Evolutionary conservation across 306 rosid genomes (phyloP), one percentile per base, ranked within the genome.

Genomic region (Lotus japonicus): DNA sequence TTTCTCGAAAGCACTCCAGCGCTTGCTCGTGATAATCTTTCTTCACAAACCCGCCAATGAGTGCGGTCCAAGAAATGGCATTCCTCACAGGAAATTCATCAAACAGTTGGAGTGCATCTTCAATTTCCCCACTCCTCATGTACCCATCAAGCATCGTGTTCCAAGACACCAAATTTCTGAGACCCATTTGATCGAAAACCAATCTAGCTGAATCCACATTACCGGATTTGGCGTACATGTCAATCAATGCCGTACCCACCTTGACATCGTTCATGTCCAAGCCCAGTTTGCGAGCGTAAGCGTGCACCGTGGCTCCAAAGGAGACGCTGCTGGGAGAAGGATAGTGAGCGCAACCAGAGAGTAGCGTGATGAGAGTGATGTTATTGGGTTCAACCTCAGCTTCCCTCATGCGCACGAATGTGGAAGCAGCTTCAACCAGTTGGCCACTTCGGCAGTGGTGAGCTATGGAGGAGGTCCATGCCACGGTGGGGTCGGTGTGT

Each of bases 391-490:
- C 85, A 11, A 86, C 77, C 0, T 68, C 78, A 13, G 97, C 80
- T 50, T 71, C 81, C 71, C 87, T 78, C 95, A 92, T 92, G 28
- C 67, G 80, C 8, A 44, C 39, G 54, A 89, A 89, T 21, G 76
- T 68, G n/a, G 81, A 59, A 53, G 80, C 87, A 12, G 95, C 98
- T 77, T 89, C 81, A n/a, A 79, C 33, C 6, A 89, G 53, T 45
- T 70, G 80, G 64, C 91, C 92, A 35, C 44, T 83, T 36, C 84
- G 80, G 78, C 92, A 86, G 60, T 55, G 85, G 26, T 79, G 83
- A 63, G 95, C 83, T 48, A 92, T 86, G 21, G 95, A 86, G 16
- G 95, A 76, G 54, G 98, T 89, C 98, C 98, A 92, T 71, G 49
- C 9, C 9, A 88, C 84, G 26, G 77, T 76, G 6, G 80, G 85